These are phyloP conservation scores for Neofusicoccum parvum DNA, from an alignment of 2,329 filamentous ascomycete genomes.

Conservation along the genomic window DNA sequence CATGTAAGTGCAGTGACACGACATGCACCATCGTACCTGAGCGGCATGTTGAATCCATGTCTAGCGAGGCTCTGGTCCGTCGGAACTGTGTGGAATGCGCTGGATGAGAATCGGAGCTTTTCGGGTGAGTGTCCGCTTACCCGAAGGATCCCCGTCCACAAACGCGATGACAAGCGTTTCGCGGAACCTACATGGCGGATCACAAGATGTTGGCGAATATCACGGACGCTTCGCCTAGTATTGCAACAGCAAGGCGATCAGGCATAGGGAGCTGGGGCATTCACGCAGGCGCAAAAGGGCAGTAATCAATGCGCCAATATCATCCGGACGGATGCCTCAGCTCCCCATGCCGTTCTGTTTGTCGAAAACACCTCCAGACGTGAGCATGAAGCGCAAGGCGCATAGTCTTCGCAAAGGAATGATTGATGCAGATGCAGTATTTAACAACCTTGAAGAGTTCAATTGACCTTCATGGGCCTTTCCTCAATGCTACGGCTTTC, in stretches of 20 bases:
- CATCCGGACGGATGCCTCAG: no score
- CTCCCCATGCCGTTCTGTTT: no score
- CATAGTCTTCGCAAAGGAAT: not conserved
- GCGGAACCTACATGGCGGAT: not conserved
- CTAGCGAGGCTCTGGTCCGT: not conserved
- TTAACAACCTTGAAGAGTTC: not conserved
- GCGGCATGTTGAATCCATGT: not conserved
- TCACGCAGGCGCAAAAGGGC: no score
- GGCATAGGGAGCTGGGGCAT: no score
- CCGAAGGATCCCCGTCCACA: not conserved
- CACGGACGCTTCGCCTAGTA: no score
- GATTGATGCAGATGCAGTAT: not conserved
- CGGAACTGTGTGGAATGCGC: not conserved
- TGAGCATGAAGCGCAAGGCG: not conserved
- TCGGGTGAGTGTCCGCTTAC: conserved; percentile 5
- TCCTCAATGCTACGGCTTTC: not conserved
- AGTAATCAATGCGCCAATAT: no score
- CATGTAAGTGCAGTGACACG: no score
- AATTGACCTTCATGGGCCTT: not conserved
- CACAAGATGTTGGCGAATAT: no score
- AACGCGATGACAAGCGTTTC: not conserved
- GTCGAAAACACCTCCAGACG: no score
- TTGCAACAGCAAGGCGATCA: no score
- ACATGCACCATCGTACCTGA: no score
- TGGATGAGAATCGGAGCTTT: conserved; percentile 9